Base-by-base conservation (phyloP, 2,329 filamentous ascomycete species). In the Colletotrichum eremochloae region DNA sequence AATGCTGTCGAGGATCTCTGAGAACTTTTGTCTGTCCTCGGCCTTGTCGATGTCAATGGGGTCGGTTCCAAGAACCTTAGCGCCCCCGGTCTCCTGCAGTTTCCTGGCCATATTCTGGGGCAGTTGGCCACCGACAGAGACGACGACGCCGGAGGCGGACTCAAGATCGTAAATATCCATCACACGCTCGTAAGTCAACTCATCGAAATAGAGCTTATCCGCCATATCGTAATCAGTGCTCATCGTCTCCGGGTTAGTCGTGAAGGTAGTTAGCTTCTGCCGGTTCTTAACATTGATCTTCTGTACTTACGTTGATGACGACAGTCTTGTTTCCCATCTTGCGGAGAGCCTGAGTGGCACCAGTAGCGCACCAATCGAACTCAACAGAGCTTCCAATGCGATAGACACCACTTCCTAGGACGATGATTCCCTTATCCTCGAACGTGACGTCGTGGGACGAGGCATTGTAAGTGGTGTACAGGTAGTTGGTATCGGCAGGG, bases 81-180 rank as follows among this genome's bases (percentile, higher is more conserved):
- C 96, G 71, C 93, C 92, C 66, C 96, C 96, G 63, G 91, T 92
- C 81, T 98, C 94, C 84, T 98, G 96, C 5, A 99, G 90, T 76
- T 94, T 93, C 60, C 98, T 91, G 5, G 96, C 96, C 79, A 98
- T 98, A 86, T 98, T 98, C 84, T 99, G 96, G 3, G 96, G 95
- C 72, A 98, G 89, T 84, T 99, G 96, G 55, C 96, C 96, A 79
- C 96, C 96, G 14, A 98, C 95, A 71, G 95, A 98, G 9, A 98
- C 96, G 5, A 98, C 95, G 36, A 98, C 94, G 77, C 95, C 96
- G 66, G 87, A 90, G 8, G 95, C 92, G 71, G 86, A 86, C 83
- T 98, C 96, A 20, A 98, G 89, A 82, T 98, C 96, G 81, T 98
- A 98, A 76, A 98, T 98, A 82, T 99, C 96, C 94, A 98, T 97